These are phyloP conservation scores for Colletotrichum neosansevieriae DNA, from an alignment of 2,329 filamentous ascomycete species.

Conservation along the genomic window DNA sequence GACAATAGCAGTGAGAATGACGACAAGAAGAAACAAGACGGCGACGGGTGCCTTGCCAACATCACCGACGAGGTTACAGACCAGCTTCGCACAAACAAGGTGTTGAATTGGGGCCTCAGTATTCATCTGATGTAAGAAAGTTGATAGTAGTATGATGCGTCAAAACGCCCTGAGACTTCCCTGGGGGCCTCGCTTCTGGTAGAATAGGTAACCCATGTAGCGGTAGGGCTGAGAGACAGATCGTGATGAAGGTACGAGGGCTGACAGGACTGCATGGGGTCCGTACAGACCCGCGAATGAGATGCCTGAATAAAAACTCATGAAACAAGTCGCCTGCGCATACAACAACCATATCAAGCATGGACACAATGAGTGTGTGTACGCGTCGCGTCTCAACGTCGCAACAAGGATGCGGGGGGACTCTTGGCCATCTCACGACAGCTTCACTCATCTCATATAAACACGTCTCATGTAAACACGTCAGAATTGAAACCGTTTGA, in stretches of 20 bases:
- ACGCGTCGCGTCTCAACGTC: constrained; percentile 7
- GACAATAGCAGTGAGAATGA: too few relatives aligned
- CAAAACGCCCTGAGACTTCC: too few relatives aligned
- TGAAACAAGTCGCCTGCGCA: neutral
- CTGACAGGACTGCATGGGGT: neutral
- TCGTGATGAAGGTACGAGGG: neutral
- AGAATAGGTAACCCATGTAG: neutral
- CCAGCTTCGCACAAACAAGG: too few relatives aligned
- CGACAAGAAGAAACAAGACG: too few relatives aligned
- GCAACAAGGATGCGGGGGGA: neutral
- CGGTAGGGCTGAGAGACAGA: neutral
- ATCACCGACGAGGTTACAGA: too few relatives aligned
- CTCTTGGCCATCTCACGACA: neutral
- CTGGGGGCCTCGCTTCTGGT: too few relatives aligned
- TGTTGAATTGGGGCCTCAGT: too few relatives aligned
- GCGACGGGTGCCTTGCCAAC: too few relatives aligned
- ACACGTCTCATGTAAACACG: constrained; percentile 6
- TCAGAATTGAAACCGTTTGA: constrained; percentile 7
- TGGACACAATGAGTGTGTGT: neutral
- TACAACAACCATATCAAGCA: neutral
- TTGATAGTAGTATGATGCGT: too few relatives aligned
- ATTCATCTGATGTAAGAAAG: too few relatives aligned
- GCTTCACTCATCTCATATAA: constrained; percentile 13
- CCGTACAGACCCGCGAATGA: neutral
- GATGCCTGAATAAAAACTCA: neutral